Evolutionary conservation across 140 eudicot genomes (phyloP).

Genomic region (Senecio squalidus): DNA sequence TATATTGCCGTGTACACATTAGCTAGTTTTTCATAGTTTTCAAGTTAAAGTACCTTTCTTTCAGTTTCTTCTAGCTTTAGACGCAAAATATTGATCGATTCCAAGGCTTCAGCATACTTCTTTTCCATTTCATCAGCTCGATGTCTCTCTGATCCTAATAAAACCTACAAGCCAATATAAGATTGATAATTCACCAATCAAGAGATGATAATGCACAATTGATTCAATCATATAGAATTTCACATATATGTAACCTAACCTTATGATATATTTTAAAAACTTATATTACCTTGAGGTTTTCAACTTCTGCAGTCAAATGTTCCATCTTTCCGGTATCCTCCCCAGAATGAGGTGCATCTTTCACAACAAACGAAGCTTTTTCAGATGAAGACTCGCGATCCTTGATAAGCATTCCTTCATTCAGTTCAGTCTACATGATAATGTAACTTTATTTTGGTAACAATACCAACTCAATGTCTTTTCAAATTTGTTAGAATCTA

Average conservation of each 20-base stretch:
- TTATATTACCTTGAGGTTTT: constrained; percentile 28
- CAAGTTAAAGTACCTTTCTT: neutral
- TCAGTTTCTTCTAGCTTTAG: constrained; percentile 38
- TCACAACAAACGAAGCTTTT: constrained; percentile 45
- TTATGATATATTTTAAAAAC: neutral
- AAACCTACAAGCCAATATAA: constrained; percentile 39
- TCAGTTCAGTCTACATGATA: constrained; percentile 58
- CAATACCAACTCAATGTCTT: constrained; percentile 5
- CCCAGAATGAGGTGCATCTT: constrained; percentile 56
- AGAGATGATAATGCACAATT: neutral
- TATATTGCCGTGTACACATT: constrained; percentile 7
- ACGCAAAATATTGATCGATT: constrained; percentile 50
- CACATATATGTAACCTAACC: neutral
- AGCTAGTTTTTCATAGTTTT: constrained; percentile 5
- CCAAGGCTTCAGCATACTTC: constrained; percentile 54
- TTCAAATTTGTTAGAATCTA: constrained; percentile 12
- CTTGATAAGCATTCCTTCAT: constrained; percentile 62
- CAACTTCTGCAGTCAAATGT: constrained; percentile 44
- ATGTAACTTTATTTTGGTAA: constrained; percentile 24
- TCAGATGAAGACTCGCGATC: constrained; percentile 61
- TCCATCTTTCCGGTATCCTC: constrained; percentile 71
- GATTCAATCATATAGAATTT: neutral
- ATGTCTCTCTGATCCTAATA: constrained; percentile 57
- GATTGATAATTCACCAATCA: too few species aligned
- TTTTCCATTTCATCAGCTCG: constrained; percentile 75